Evolutionary conservation across 106 monocot genomes (phyloP).

Genomic region (Dioscorea dumetorum): DNA sequence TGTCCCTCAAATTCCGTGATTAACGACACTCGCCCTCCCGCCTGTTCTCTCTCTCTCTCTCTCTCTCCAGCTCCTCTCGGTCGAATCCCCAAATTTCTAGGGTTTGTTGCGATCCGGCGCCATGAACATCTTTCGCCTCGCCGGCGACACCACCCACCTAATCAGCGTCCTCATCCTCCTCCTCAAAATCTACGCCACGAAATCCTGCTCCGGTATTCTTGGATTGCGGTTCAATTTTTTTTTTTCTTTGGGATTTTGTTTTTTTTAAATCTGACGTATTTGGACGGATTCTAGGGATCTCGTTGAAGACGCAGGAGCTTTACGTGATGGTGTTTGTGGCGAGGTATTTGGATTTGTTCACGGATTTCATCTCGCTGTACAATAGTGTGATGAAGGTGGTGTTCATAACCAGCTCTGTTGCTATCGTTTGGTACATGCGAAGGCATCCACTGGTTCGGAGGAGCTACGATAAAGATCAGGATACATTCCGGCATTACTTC

Average conservation of each 20-base stretch:
- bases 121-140: conserved; percentile 63
- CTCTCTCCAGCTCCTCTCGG: background rate
- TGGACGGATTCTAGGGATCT: conserved; percentile 29
- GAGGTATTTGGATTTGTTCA: conserved; percentile 55
- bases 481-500: conserved; percentile 53
- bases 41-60: background rate
- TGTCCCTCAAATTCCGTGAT: background rate
- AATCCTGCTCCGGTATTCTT: conserved; percentile 54
- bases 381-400: conserved; percentile 67
- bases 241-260: background rate
- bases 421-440: conserved; percentile 71
- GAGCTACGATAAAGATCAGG: conserved; percentile 43
- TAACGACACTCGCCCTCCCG: background rate
- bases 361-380: conserved; percentile 47
- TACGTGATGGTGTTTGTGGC: conserved; percentile 53
- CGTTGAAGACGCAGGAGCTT: conserved; percentile 69
- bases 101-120: background rate
- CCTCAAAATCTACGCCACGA: conserved; percentile 71
- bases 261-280: background rate
- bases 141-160: conserved; percentile 65
- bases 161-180: conserved; percentile 60
- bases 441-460: conserved; percentile 33
- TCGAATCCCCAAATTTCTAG: background rate
- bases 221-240: background rate
- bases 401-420: conserved; percentile 47